Conservation (phyloP, 1,139 yeast genomes). For the Yarrowia galli region DNA sequence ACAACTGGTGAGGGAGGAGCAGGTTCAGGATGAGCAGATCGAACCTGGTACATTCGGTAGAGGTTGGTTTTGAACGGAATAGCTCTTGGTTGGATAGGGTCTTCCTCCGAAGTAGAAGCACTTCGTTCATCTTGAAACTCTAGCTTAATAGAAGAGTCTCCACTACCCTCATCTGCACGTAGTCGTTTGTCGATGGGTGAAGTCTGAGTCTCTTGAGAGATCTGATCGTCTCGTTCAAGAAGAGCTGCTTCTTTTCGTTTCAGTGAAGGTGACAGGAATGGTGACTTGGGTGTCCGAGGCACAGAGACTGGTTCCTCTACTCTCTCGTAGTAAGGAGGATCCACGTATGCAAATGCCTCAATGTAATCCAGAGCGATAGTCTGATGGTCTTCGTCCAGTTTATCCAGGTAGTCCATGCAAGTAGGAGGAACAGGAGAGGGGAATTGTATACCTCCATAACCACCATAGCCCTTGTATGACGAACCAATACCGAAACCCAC, state of each 20-base stretch:
- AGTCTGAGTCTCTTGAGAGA: slow-evolving; percentile 21
- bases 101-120: not conserved
- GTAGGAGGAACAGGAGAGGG: slow-evolving; percentile 36
- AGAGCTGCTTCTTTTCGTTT: slow-evolving; percentile 20
- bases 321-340: slow-evolving; percentile 22
- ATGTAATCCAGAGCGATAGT: slow-evolving; percentile 32
- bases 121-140: slow-evolving; percentile 11
- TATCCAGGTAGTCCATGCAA: slow-evolving; percentile 27
- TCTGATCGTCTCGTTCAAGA: slow-evolving; percentile 7
- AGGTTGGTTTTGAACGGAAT: slow-evolving; percentile 30
- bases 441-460: slow-evolving; percentile 34
- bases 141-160: slow-evolving; percentile 1
- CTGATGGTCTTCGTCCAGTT: slow-evolving; percentile 20
- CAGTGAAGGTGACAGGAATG: slow-evolving; percentile 16
- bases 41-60: slow-evolving; percentile 17
- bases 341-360: slow-evolving; percentile 23
- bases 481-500: slow-evolving; percentile 35
- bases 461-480: slow-evolving; percentile 34
- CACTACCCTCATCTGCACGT: not conserved
- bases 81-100: slow-evolving; percentile 16
- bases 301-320: slow-evolving; percentile 21
- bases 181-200: slow-evolving; percentile 20
- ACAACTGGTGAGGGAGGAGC: slow-evolving; percentile 19
- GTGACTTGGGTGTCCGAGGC: slow-evolving; percentile 27
- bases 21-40: slow-evolving; percentile 1